Conservation (phyloP, 345 rosid species). For the Dipteronia sinensis region DNA sequence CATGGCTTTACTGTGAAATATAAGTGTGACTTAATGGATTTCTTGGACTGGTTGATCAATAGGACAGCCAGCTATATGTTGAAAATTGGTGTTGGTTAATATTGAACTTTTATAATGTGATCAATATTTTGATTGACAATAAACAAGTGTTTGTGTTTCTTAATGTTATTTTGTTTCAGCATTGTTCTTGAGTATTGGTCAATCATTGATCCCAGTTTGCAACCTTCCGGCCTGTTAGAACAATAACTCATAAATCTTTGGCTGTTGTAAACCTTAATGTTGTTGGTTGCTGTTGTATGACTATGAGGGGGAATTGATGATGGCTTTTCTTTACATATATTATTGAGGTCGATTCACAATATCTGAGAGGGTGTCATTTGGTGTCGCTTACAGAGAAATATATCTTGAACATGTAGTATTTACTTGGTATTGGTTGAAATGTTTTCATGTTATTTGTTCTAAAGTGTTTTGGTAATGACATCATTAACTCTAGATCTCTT, state of each 20-base stretch:
- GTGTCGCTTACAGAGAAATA: background rate
- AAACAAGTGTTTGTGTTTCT: background rate
- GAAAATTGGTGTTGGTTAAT: no score
- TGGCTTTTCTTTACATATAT: background rate
- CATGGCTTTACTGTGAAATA: background rate
- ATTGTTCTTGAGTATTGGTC: background rate
- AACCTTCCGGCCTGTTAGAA: background rate
- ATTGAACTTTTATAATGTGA: background rate
- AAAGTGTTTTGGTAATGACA: background rate
- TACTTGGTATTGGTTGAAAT: background rate
- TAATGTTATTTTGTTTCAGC: background rate
- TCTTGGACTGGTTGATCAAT: background rate
- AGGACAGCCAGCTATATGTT: background rate
- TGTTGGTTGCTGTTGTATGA: background rate
- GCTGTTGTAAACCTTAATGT: background rate
- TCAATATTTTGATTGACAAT: background rate
- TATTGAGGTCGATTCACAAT: background rate
- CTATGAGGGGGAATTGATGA: background rate
- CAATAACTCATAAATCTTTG: no score
- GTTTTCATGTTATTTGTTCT: background rate
- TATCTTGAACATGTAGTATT: background rate
- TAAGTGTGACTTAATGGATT: background rate
- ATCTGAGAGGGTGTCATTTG: background rate
- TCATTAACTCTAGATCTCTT: background rate
- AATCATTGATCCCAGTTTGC: background rate